Evolutionary conservation across 2,329 filamentous ascomycete genomes (phyloP).

Genomic region (Sarocladiaceae sp.): DNA sequence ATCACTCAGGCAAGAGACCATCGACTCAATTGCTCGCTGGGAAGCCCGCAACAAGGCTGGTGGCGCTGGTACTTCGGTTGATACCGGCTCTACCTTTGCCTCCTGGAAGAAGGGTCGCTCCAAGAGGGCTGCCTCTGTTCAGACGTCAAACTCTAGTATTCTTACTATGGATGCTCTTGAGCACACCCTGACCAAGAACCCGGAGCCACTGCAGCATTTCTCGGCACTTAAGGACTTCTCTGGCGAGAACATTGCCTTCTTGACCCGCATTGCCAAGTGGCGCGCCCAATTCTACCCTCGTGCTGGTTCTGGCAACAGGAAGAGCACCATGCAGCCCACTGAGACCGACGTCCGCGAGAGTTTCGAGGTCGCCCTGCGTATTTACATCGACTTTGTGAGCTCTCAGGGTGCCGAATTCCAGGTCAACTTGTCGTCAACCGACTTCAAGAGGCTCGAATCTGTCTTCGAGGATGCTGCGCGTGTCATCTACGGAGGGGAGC

Average conservation of each 20-base stretch:
- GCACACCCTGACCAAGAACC: slow-evolving; percentile 51
- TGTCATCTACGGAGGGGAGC: slow-evolving; percentile 33
- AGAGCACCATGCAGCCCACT: slow-evolving; percentile 15
- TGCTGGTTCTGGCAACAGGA: slow-evolving; percentile 14
- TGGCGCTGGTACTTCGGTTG: slow-evolving; percentile 19
- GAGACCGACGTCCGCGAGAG: slow-evolving; percentile 36
- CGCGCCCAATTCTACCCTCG: slow-evolving; percentile 20
- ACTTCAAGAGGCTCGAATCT: slow-evolving; percentile 46
- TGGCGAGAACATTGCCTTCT: slow-evolving; percentile 64
- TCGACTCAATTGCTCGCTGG: slow-evolving; percentile 38
- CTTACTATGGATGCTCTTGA: slow-evolving; percentile 58
- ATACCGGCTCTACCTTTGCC: slow-evolving; percentile 22
- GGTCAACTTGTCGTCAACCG: slow-evolving; percentile 56
- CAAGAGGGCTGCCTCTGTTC: slow-evolving; percentile 24
- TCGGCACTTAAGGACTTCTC: slow-evolving; percentile 62
- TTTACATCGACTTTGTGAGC: slow-evolving; percentile 57
- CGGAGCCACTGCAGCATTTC: slow-evolving; percentile 55
- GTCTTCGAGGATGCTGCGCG: slow-evolving; percentile 51
- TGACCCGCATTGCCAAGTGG: slow-evolving; percentile 47
- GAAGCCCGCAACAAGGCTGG: slow-evolving; percentile 29
- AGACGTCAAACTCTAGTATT: slow-evolving; percentile 25
- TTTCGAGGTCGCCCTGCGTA: slow-evolving; percentile 52
- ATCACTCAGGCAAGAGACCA: slow-evolving; percentile 33
- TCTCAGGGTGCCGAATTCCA: slow-evolving; percentile 57
- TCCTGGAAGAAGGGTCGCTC: slow-evolving; percentile 25